A percentile compares a stretch with the other conserved stretches of the same genome.
Conservation (phyloP, 306 rosid species). For the Delonix regia region DNA sequence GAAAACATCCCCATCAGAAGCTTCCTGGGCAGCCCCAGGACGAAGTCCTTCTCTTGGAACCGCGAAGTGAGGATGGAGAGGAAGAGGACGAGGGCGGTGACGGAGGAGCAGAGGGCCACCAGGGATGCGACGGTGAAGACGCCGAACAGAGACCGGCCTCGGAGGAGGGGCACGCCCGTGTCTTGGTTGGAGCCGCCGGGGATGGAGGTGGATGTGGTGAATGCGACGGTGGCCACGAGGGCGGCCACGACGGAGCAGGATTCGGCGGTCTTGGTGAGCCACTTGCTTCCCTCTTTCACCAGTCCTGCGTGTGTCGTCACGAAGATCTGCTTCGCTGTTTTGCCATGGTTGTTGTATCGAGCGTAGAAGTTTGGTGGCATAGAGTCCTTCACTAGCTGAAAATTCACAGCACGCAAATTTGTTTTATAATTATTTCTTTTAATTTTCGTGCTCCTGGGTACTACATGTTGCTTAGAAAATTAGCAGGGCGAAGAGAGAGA, state of each 20-base stretch:
- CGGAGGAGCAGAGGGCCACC: conserved; percentile 61
- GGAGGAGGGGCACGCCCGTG: conserved; percentile 44
- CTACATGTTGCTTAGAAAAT: no score
- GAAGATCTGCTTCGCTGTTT: conserved; percentile 57
- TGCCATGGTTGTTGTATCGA: conserved; percentile 39
- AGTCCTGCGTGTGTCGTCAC: conserved; percentile 34
- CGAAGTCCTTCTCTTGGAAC: conserved; percentile 54
- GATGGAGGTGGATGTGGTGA: conserved; percentile 57
- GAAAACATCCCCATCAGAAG: conserved; percentile 53
- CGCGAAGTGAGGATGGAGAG: conserved; percentile 53
- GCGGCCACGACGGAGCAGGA: conserved; percentile 72
- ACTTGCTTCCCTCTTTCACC: conserved; percentile 52
- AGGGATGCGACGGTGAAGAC: conserved; percentile 51
- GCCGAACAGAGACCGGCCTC: conserved; percentile 40
- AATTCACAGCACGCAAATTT: neutral
- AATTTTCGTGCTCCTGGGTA: no score
- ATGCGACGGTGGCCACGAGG: conserved; percentile 65
- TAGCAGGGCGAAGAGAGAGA: no score
- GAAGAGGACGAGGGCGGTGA: conserved; percentile 50
- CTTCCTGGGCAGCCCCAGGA: conserved; percentile 47
- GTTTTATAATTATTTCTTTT: no score
- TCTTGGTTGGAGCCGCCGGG: conserved; percentile 54
- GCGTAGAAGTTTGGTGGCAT: conserved; percentile 50
- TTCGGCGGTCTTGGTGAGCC: conserved; percentile 57
- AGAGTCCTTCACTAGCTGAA: conserved; percentile 53